Conservation (phyloP, 1,139 yeast genomes). For the Yamadazyma pseudoaaseri region DNA sequence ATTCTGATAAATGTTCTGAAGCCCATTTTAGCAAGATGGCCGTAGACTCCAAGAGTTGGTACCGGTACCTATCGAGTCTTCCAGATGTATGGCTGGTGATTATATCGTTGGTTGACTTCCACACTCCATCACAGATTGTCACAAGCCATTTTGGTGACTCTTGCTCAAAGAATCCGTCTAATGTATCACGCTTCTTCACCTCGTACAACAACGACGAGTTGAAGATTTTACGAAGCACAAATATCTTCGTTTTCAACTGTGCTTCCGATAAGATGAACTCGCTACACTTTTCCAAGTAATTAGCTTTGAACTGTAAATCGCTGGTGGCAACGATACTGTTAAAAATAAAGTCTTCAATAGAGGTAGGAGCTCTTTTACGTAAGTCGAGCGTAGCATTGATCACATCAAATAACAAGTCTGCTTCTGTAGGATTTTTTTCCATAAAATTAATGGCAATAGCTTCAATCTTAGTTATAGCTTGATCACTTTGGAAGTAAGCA, state of each 20-base stretch:
- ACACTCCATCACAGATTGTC: conserved; percentile 58
- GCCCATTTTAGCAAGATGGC: conserved; percentile 73
- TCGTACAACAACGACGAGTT: conserved; percentile 68
- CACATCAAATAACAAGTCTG: conserved; percentile 43
- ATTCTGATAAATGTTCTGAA: conserved; percentile 57
- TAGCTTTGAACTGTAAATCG: conserved; percentile 46
- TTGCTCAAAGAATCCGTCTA: conserved; percentile 47
- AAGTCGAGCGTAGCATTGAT: conserved; percentile 49
- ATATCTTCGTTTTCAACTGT: conserved; percentile 57
- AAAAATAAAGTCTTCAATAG: conserved; percentile 59
- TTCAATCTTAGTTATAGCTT: conserved; percentile 66
- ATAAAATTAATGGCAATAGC: conserved; percentile 50
- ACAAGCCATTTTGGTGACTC: conserved; percentile 60
- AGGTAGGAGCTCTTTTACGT: conserved; percentile 46
- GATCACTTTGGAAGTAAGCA: conserved; percentile 71
- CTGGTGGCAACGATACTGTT: conserved; percentile 51
- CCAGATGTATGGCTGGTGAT: conserved; percentile 64
- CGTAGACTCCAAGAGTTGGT: conserved; percentile 79
- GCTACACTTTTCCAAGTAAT: conserved; percentile 53
- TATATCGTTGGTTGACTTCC: conserved; percentile 65
- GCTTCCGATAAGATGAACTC: conserved; percentile 43
- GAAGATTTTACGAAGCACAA: conserved; percentile 60
- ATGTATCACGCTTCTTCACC: conserved; percentile 48
- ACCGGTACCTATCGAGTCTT: conserved; percentile 69
- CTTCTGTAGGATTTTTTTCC: conserved; percentile 26